phyloP scores from a whole-genome alignment of 73 alveolate species.

The Paramecium pentaurelia region DNA sequence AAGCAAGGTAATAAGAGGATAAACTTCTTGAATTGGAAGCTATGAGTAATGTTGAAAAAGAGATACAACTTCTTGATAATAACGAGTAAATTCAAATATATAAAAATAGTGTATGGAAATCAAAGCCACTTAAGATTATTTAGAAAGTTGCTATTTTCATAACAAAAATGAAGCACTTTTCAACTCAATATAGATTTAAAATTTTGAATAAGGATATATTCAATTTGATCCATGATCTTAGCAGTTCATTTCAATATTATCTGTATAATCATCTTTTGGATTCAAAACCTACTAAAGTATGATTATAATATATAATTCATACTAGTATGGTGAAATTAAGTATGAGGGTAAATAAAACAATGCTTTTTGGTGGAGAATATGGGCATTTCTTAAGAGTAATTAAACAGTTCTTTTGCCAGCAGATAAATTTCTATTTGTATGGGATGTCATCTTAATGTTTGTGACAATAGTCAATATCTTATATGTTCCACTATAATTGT shows the following conservation, averaged over 20 bases:
- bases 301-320: not conserved
- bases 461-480: not conserved
- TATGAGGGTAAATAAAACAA: not conserved
- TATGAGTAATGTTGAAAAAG: not conserved
- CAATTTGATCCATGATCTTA: not conserved
- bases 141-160: not conserved
- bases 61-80: not conserved
- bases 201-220: not conserved
- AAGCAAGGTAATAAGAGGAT: not conserved
- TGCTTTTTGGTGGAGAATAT: not conserved
- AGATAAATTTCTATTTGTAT: not conserved
- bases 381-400: not conserved
- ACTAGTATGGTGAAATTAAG: not conserved
- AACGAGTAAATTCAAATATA: not conserved
- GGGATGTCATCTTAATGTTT: constrained; percentile 14
- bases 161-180: not conserved
- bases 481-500: not conserved
- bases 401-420: constrained; percentile 19
- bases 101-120: constrained; percentile 1
- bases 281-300: not conserved
- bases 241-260: not conserved
- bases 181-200: not conserved
- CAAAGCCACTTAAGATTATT: not conserved
- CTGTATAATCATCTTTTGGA: not conserved
- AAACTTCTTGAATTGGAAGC: not conserved